phyloP scores from a whole-genome alignment of 208 protist genomes.

The Trypanosoma theileri region DNA sequence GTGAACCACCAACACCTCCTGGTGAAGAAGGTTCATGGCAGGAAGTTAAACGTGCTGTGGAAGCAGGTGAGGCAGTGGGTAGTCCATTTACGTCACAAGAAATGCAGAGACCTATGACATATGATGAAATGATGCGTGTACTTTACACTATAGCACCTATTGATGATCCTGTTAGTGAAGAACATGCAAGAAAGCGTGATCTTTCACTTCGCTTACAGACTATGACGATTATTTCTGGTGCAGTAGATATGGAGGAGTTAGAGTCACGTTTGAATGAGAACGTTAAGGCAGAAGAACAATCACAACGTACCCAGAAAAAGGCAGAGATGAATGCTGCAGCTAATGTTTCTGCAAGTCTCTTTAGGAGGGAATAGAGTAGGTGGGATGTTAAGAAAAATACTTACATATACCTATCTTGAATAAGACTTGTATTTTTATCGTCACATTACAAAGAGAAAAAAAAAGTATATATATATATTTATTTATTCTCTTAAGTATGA shows the following conservation, averaged over 20 bases:
- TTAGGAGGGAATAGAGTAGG: constrained; percentile 24
- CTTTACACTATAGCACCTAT: constrained; percentile 50
- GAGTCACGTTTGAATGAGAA: constrained; percentile 34
- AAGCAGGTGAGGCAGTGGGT: constrained; percentile 66
- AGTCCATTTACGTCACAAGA: constrained; percentile 47
- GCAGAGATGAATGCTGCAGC: constrained; percentile 34
- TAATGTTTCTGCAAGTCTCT: constrained; percentile 50
- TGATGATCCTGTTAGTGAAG: constrained; percentile 69
- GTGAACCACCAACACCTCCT: constrained; percentile 81
- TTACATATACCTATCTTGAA: not conserved
- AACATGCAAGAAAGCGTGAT: constrained; percentile 55
- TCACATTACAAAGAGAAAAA: not conserved
- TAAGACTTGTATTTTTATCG: not conserved
- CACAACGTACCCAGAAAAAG: constrained; percentile 28
- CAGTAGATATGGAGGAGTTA: constrained; percentile 63
- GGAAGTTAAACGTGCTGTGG: constrained; percentile 80
- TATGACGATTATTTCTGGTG: constrained; percentile 60
- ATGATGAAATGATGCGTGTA: constrained; percentile 66
- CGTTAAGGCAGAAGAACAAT: constrained; percentile 22
- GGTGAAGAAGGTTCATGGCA: constrained; percentile 84
- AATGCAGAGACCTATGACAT: constrained; percentile 70
- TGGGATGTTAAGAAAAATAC: not conserved
- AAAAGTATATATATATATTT: too few relatives aligned
- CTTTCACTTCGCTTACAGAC: constrained; percentile 62
- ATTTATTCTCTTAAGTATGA: too few relatives aligned